Evolutionary conservation across 2,329 filamentous ascomycete genomes (phyloP).

Genomic region (Thyridium curvatum): DNA sequence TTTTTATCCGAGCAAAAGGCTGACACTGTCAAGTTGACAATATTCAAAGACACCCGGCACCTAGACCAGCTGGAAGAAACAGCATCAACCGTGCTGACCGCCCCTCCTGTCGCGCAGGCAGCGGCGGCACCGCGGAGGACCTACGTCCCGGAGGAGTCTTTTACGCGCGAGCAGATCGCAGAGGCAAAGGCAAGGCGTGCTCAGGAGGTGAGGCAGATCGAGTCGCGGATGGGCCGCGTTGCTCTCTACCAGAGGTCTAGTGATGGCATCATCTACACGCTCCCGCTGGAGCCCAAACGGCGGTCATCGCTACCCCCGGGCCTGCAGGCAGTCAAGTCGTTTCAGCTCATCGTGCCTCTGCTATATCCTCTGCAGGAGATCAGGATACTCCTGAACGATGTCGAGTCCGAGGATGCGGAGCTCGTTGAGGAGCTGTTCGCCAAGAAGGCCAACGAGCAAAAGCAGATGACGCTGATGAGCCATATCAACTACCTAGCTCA

Average conservation of each 20-base stretch:
- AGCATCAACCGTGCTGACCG: slow-evolving; percentile 3
- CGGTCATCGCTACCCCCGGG: slow-evolving; percentile 52
- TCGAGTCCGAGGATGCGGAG: slow-evolving; percentile 53
- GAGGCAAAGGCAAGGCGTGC: slow-evolving; percentile 58
- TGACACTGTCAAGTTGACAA: slow-evolving; percentile 65
- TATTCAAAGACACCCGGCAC: slow-evolving; percentile 51
- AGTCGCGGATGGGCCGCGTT: slow-evolving; percentile 65
- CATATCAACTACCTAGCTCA: slow-evolving; percentile 70
- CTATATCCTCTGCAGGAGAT: slow-evolving; percentile 67
- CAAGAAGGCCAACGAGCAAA: slow-evolving; percentile 45
- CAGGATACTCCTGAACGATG: slow-evolving; percentile 58
- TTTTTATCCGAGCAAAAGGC: slow-evolving; percentile 65
- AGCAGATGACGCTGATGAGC: slow-evolving; percentile 60
- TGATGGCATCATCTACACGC: slow-evolving; percentile 63
- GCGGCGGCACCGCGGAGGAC: not conserved
- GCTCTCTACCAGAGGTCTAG: slow-evolving; percentile 60
- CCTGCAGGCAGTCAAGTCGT: slow-evolving; percentile 54
- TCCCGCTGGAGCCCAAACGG: slow-evolving; percentile 63
- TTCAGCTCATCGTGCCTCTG: slow-evolving; percentile 63
- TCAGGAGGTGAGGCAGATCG: slow-evolving; percentile 64
- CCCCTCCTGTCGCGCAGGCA: not conserved
- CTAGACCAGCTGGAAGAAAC: slow-evolving; percentile 16
- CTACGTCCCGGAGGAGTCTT: slow-evolving; percentile 40
- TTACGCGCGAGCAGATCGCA: slow-evolving; percentile 52
- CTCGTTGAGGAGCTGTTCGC: slow-evolving; percentile 60